These are phyloP conservation scores for Tetraselmis striata DNA, from an alignment of 139 green algal genomes.

Conservation along the genomic window DNA sequence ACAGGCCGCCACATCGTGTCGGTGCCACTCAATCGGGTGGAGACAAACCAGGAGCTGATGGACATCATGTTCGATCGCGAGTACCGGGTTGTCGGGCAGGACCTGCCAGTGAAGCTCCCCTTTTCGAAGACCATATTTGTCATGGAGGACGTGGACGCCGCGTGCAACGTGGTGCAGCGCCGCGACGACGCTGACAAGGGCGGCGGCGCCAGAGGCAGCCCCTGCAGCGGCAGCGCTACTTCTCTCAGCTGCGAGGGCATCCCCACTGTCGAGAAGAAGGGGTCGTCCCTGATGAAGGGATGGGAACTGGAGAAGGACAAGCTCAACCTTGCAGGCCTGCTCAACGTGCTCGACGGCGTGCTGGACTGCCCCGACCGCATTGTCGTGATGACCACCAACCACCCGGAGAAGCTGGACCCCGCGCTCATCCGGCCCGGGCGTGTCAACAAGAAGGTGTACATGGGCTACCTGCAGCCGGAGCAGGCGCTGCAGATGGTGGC, in stretches of 20 bases:
- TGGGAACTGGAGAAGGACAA: neutral
- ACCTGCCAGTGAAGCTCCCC: constrained; percentile 18
- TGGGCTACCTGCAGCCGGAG: constrained; percentile 8
- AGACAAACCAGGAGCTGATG: constrained; percentile 1
- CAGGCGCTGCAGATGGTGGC: constrained; percentile 39
- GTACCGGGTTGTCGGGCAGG: constrained; percentile 1
- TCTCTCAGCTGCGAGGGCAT: no score
- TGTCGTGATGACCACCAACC: constrained; percentile 51
- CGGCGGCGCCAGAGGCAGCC: neutral
- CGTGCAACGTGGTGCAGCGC: constrained; percentile 21
- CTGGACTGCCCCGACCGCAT: constrained; percentile 4
- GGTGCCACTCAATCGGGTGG: neutral
- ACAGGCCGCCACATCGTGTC: neutral
- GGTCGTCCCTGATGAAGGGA: neutral
- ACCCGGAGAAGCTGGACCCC: constrained; percentile 50
- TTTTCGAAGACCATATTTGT: constrained; percentile 47
- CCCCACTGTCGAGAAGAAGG: neutral
- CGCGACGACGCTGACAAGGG: neutral
- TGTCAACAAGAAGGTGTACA: constrained; percentile 1
- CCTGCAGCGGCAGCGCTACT: neutral
- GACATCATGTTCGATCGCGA: constrained; percentile 5
- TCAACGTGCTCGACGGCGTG: constrained; percentile 5
- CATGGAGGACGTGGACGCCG: constrained; percentile 49
- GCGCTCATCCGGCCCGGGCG: constrained; percentile 44
- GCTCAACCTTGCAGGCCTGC: constrained; percentile 1